Conservation (phyloP, 192 early-diverging fungal species). For the Linnemannia zychae region DNA sequence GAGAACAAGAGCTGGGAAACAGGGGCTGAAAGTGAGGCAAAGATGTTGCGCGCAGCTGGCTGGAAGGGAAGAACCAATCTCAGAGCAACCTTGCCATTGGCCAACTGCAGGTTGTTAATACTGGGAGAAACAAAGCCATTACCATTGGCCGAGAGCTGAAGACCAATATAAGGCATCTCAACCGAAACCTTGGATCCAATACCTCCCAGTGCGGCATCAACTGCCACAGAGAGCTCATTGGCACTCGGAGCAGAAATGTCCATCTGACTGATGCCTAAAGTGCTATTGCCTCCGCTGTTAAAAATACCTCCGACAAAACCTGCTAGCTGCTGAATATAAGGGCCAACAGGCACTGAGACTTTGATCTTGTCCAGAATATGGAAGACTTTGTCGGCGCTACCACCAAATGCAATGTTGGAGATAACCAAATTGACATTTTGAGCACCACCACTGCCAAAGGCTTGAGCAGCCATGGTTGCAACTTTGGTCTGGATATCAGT, state of each 20-base stretch:
- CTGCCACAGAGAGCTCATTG: conserved; percentile 26
- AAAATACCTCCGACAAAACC: conserved; percentile 7
- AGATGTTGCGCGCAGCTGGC: conserved; percentile 32
- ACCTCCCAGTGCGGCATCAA: conserved; percentile 35
- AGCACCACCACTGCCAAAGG: conserved; percentile 31
- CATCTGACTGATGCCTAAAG: conserved; percentile 30
- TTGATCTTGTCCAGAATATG: conserved; percentile 41
- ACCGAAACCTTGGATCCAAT: conserved; percentile 48
- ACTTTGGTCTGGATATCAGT: conserved; percentile 44
- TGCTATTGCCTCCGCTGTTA: conserved; percentile 5
- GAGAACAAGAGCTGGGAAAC: conserved; percentile 38
- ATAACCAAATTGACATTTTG: conserved; percentile 50
- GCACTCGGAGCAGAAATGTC: conserved; percentile 39
- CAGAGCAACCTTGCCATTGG: conserved; percentile 43
- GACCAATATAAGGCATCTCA: conserved; percentile 42
- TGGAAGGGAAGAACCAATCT: conserved; percentile 35
- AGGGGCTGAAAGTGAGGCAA: conserved; percentile 38
- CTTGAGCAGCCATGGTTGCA: conserved; percentile 46
- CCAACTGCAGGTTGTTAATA: conserved; percentile 43
- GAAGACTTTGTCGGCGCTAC: conserved; percentile 26
- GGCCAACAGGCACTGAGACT: conserved; percentile 35
- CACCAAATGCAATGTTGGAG: conserved; percentile 52
- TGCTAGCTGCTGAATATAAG: conserved; percentile 37
- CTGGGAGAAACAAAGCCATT: conserved; percentile 25
- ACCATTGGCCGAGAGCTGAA: conserved; percentile 30